phyloP scores from a whole-genome alignment of 2,329 filamentous ascomycete genomes.

The Phialophora expanda region DNA sequence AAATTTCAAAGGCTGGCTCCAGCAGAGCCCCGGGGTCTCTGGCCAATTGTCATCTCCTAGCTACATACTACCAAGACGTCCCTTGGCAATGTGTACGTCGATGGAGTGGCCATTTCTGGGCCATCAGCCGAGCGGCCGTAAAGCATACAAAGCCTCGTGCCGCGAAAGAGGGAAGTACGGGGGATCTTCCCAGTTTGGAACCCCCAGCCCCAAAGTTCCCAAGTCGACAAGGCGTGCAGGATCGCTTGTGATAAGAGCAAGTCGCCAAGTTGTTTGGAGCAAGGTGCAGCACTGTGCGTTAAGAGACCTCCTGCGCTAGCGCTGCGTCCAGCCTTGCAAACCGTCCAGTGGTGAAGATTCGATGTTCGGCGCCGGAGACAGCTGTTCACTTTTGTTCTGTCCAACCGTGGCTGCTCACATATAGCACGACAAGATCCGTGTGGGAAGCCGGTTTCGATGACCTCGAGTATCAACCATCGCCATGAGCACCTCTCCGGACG shows the following conservation, averaged over 20 bases:
- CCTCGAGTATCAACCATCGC: background rate
- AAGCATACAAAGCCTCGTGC: background rate
- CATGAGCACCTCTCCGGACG: constrained; percentile 18
- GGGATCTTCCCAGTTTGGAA: background rate
- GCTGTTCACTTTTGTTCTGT: background rate
- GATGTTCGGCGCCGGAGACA: background rate
- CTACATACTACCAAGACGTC: background rate
- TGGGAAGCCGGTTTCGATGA: background rate
- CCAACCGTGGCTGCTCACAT: background rate
- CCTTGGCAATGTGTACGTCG: background rate
- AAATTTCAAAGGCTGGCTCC: background rate
- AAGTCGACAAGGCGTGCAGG: background rate
- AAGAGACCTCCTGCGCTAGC: constrained; percentile 17
- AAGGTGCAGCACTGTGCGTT: background rate
- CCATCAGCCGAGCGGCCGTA: background rate
- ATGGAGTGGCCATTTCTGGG: background rate
- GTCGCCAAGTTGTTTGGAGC: background rate
- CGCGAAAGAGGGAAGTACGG: background rate
- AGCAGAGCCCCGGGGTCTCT: background rate
- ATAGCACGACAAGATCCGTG: background rate
- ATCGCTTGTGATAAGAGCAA: background rate
- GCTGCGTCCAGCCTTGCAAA: constrained; percentile 11
- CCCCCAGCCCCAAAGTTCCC: background rate
- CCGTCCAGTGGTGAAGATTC: background rate
- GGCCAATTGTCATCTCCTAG: background rate